Conservation (phyloP, 345 rosid species). For the Dipteronia sinensis region DNA sequence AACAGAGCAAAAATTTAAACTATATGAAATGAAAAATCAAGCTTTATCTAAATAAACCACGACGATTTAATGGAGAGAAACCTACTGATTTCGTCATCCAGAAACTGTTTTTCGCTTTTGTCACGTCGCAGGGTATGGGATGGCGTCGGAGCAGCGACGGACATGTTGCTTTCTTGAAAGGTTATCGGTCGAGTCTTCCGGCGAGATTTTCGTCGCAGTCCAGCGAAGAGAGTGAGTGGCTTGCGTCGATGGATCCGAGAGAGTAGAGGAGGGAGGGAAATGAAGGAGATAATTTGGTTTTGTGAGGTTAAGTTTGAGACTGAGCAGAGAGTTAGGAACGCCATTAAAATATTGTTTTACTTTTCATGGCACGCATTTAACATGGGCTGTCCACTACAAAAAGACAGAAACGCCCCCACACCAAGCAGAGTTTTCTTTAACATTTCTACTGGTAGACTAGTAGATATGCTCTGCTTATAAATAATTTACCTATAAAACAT, state of each 20-base stretch:
- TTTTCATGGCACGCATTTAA: background rate
- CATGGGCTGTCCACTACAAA: background rate
- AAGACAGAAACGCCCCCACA: background rate
- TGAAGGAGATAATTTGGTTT: slow-evolving; percentile 32
- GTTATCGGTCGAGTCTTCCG: slow-evolving; percentile 28
- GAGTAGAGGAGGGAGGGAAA: slow-evolving; percentile 14
- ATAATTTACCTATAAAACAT: no score
- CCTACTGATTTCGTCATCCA: slow-evolving; percentile 52
- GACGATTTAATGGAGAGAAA: background rate
- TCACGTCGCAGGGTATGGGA: slow-evolving; percentile 49
- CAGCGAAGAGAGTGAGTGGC: slow-evolving; percentile 26
- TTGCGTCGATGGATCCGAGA: slow-evolving; percentile 2
- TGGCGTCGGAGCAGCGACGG: slow-evolving; percentile 34
- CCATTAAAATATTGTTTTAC: slow-evolving; percentile 32
- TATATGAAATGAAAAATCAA: background rate
- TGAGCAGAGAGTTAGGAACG: slow-evolving; percentile 20
- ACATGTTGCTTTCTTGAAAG: slow-evolving; percentile 29
- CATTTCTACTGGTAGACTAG: no score
- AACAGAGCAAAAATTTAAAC: background rate
- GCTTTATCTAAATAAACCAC: background rate
- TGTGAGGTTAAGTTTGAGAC: slow-evolving; percentile 38
- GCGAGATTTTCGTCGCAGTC: slow-evolving; percentile 19
- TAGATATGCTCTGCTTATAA: no score
- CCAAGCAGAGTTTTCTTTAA: no score
- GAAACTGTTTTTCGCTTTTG: slow-evolving; percentile 39